These are phyloP conservation scores for Apiosordaria backusii DNA, from an alignment of 495 filamentous ascomycete genomes.

Conservation along the genomic window DNA sequence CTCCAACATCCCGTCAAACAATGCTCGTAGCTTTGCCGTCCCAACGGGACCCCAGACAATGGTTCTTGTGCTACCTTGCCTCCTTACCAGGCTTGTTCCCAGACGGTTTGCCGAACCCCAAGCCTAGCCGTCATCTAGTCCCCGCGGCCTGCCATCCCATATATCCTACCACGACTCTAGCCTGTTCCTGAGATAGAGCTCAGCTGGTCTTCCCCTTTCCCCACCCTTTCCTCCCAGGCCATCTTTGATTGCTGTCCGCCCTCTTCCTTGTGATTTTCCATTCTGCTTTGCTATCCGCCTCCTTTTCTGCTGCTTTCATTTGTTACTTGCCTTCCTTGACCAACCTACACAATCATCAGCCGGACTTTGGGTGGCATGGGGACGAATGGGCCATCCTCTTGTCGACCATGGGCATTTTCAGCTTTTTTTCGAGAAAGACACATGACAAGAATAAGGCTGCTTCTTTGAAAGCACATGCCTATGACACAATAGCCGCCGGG, in stretches of 20 bases:
- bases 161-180: not conserved
- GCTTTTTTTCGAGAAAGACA: conserved; percentile 36
- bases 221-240: not conserved
- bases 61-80: too few species aligned
- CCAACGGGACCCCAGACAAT: too few species aligned
- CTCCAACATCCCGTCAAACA: too few species aligned
- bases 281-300: not conserved
- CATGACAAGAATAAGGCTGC: conserved; percentile 23
- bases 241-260: conserved; percentile 1
- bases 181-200: not conserved
- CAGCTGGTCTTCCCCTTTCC: conserved; percentile 1
- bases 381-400: conserved; percentile 22
- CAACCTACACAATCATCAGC: too few species aligned
- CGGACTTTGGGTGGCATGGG: not conserved
- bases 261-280: not conserved
- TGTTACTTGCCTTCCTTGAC: not conserved
- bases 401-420: conserved; percentile 43
- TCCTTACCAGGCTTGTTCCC: too few species aligned
- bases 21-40: too few species aligned
- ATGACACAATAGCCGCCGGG: conserved; percentile 29
- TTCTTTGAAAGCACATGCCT: conserved; percentile 31
- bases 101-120: too few species aligned
- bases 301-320: not conserved
- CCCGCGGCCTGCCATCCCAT: not conserved
- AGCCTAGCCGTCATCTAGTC: not conserved